Evolutionary conservation across 768 basidiomycete genomes (phyloP).

Genomic region (Collybiopsis luxurians): DNA sequence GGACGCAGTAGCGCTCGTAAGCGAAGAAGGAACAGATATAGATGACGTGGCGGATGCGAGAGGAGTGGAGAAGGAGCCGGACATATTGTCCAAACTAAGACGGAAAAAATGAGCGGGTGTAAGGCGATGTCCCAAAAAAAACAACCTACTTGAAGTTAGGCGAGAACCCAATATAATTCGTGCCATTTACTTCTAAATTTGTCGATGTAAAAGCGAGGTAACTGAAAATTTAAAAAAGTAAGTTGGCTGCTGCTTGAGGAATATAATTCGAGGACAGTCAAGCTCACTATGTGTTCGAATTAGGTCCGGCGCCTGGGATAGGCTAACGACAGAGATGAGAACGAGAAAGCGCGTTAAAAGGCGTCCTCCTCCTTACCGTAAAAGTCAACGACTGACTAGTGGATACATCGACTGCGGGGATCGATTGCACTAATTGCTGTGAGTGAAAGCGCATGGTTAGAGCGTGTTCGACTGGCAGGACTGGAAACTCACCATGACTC

Average conservation of each 20-base stretch:
- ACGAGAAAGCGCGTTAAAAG: no score
- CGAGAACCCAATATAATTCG: constrained; percentile 43
- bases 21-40: constrained; percentile 5
- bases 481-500: constrained; percentile 40
- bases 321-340: no score
- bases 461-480: neutral
- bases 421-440: constrained; percentile 57
- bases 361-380: no score
- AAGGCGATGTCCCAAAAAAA: neutral
- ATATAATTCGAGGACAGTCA: neutral
- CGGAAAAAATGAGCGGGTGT: neutral
- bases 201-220: constrained; percentile 59
- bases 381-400: constrained; percentile 46
- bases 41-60: constrained; percentile 25
- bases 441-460: neutral
- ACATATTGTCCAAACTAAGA: constrained; percentile 54
- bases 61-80: constrained; percentile 52
- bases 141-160: constrained; percentile 51
- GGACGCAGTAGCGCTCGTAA: neutral
- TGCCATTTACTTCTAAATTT: constrained; percentile 26
- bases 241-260: constrained; percentile 7
- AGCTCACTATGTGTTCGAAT: constrained; percentile 58
- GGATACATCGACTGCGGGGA: constrained; percentile 55
- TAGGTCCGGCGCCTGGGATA: constrained; percentile 50
- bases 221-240: constrained; percentile 38